Evolutionary conservation across 768 basidiomycete genomes (phyloP), one percentile per base, ranked within the genome.

Genomic region (Russula griseocarnosa): DNA sequence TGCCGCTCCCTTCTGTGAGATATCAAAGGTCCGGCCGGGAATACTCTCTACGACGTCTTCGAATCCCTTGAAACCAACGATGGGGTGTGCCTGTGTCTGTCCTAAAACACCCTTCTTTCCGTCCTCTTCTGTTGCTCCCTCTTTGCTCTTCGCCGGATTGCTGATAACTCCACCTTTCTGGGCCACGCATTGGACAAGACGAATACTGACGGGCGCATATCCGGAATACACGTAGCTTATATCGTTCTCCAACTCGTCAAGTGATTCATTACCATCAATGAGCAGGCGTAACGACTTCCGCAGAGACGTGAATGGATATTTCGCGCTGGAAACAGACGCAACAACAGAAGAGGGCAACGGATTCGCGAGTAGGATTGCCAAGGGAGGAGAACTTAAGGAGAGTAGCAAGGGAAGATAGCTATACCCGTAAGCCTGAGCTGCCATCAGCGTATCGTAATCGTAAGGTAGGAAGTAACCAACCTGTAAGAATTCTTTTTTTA

Each of bases 201-300:
- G 85, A 28, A 98, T 76, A 72, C 88, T 92, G 68, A 98, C 85
- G 16, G 97, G 97, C 1, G 97, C 96, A 74, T 94, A 98, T 22
- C 96, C 97, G 0, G 94, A 97, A 76, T 97, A 99, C 40, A 93
- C 91, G 73, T 91, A 98, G 65, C 91, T 88, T 74, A 98, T 92
- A 74, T 99, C 97, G 71, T 92, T 92, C 71, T 97, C 94, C 38
- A 89, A 81, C 71, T 90, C 89, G 65, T 89, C 90, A 32, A 87
- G 74, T 10, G 84, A 84, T 69, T 92, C 90, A 53, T 83, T 81
- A 65, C 94, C 92, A 68, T 98, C 96, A 70, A 97, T 92, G 18
- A 98, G 80, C n/a, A 98, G 83, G 32, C 94, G 86, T 8, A 98
- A 81, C 0, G 87, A 84, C 74, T 95, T 96, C 54, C 95, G 85